Base-by-base conservation (phyloP, 2,329 filamentous ascomycete species). In the Colletotrichum siamense region DNA sequence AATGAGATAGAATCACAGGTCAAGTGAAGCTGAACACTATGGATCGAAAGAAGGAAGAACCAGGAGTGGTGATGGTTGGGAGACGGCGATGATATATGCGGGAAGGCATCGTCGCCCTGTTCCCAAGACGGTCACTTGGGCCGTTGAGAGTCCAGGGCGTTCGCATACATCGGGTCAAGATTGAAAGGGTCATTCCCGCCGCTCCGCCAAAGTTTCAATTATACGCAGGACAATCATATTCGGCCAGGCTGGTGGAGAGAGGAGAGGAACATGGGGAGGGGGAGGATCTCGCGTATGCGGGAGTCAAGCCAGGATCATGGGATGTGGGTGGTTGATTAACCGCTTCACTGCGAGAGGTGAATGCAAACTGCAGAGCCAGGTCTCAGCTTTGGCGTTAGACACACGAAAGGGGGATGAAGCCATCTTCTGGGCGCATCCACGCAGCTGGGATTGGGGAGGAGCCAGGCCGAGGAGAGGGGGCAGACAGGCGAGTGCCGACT, bases 191-290 rank as follows among this genome's bases (percentile, higher is more conserved):
- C 64, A 76, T 52, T 73, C 30, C 71, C 57, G 70, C 70, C 70
- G 74, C 70, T 73, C 73, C 74, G 74, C 74, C 70, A 76, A 76
- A 76, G 74, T 76, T 76, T 76, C 74, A 76, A 69, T 62, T 74
- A 76, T 76, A 74, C 59, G 70, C 64, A 61, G 65, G 64, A 69
- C 64, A 73, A 73, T 76, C 74, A 76, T 55, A 74, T 69, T 26
- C 49, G 74, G 70, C 64, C 34, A 59, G 22, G 28, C 22, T 65
- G 59, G 74, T 74, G 74, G 74, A 49, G 64, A 69, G 34, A 36
- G 44, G n/a, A 8, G 44, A 52, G 44, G 36, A 57, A 59, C 74
- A 76, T 61, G 64, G 70, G 36, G 55, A 39, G 70, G 72, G 70
- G 44, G n/a, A 52, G 44, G 65, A 73, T 69, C 70, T 74, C 74